Evolutionary conservation across 163 green algal genomes (phyloP), one percentile per base, ranked within the genome.

Genomic region (Chloromonas sp.): DNA sequence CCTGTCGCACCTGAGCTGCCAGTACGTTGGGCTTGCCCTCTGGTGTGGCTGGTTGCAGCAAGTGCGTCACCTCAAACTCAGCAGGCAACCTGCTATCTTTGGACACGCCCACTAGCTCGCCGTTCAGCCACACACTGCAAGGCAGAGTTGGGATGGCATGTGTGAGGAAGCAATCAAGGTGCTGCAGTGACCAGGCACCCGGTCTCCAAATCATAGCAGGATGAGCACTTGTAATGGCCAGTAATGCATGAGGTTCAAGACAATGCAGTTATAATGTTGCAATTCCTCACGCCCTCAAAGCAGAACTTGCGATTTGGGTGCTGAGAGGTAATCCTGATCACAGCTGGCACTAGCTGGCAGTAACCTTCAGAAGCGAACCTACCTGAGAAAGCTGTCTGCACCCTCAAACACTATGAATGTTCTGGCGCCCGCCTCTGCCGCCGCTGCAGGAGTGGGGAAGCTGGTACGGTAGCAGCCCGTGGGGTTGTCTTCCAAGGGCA

Each of bases 11-110:
- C 90, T 96, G 92, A 8, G 96, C 92, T 2, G 91, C 93, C 61
- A 98, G 87, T 13, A 93, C 78, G 81, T 96, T 95, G 60, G 15
- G 11, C 62, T n/a, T 59, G n/a, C 57, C 81, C 60, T 3, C 70
- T 70, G 60, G 14, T 61, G 80, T 36, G 36, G 36, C 36, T 36
- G 36, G 36, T 36, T 36, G 36, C 36, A 97, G 81, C n/a, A 92
- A 14, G 0, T 84, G 14, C 0, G 92, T 96, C 14, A 98, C 90
- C 3, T 99, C 95, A 89, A 98, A 99, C 87, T 99, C 96, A 0
- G 95, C 95, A 0, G 96, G 95, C 78, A 98, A 87, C 14, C 94
- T 91, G 84, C 89, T 96, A 93, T 99, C 97, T 86, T 99, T 96
- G 83, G 88, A 94, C 88, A 98, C 98, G 59, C 97, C 97, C 70